Base-by-base conservation (phyloP, 176 grass and related monocot species). In the Zoysia japonica region DNA sequence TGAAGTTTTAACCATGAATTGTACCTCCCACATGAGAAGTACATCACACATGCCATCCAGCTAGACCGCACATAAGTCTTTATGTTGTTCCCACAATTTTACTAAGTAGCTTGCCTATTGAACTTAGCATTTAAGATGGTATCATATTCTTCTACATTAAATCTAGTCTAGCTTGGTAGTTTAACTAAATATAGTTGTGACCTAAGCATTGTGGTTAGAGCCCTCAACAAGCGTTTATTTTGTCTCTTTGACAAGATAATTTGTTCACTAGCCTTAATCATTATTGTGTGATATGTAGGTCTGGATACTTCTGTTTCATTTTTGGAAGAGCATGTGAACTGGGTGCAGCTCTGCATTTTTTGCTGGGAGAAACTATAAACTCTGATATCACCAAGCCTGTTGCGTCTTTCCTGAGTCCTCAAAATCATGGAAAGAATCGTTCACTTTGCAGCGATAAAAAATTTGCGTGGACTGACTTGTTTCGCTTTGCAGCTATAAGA, bases 221-320 rank as follows among this genome's bases (percentile, higher is more conserved):
- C 36, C 9, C 12, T 6, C 35, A 47, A 15, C 46, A 86, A 72
- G 63, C 13, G n/a, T 44, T 42, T n/a, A 15, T 71, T 82, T 63
- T 11, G 6, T 59, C 15, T 35, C 56, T 81, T 28, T 63, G 59
- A 39, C 55, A 65, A 82, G 53, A 71, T 48, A 28, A 9, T 65
- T 71, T 81, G 28, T 41, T 80, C 54, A 35, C 43, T 62, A 55
- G 55, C n/a, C 8, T 39, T 71, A 85, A 76, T 15, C 70, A 60
- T 77, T 71, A 3, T n/a, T 11, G n/a, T 36, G 2, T 65, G 43
- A 80, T 45, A 77, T 81, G 38, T 67, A 82, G 82, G 78, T 60
- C 15, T 9, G 28, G 28, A 28, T 47, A 16, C 45, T 64, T 39
- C 70, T 45, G 14, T 77, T 70, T 81, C 9, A 36, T 52, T 81